A percentile compares a stretch with the other conserved stretches of the same genome.
Evolutionary conservation across 306 rosid genomes (phyloP).

Genomic region (Coriaria nepalensis): DNA sequence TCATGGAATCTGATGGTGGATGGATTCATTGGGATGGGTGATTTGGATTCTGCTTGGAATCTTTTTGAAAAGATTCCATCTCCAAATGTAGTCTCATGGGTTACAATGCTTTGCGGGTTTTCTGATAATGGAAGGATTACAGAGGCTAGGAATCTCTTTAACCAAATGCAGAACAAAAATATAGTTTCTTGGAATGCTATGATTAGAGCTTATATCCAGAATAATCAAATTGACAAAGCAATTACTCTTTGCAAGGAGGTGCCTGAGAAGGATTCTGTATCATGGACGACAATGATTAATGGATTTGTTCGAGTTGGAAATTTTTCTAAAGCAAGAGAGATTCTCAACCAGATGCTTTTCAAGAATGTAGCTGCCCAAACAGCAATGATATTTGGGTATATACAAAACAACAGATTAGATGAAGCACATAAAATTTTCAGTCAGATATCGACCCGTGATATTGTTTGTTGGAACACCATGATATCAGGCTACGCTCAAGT

Average conservation of each 20-base stretch:
- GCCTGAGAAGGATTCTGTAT: slow-evolving; percentile 53
- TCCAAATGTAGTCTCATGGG: slow-evolving; percentile 48
- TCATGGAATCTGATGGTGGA: slow-evolving; percentile 75
- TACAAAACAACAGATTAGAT: slow-evolving; percentile 42
- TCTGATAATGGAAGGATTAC: slow-evolving; percentile 42
- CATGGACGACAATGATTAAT: slow-evolving; percentile 76
- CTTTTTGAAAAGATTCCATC: slow-evolving; percentile 44
- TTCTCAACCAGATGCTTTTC: slow-evolving; percentile 51
- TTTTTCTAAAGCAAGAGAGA: slow-evolving; percentile 47
- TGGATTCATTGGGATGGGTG: slow-evolving; percentile 46
- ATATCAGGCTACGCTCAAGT: slow-evolving; percentile 54
- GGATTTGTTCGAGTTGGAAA: slow-evolving; percentile 54
- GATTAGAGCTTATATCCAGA: slow-evolving; percentile 59
- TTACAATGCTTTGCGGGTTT: slow-evolving; percentile 63
- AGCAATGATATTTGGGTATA: slow-evolving; percentile 60
- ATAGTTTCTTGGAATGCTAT: slow-evolving; percentile 87
- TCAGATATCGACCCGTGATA: slow-evolving; percentile 30
- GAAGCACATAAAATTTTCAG: slow-evolving; percentile 53
- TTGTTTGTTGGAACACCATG: slow-evolving; percentile 80
- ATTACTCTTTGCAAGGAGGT: slow-evolving; percentile 37
- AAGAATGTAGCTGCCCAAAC: slow-evolving; percentile 63
- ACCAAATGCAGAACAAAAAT: slow-evolving; percentile 50
- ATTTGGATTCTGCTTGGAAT: slow-evolving; percentile 56
- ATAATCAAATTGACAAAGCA: slow-evolving; percentile 51
- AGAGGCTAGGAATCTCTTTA: slow-evolving; percentile 50